phyloP scores from a whole-genome alignment of 306 rosid species.

The Begonia loranthoides region DNA sequence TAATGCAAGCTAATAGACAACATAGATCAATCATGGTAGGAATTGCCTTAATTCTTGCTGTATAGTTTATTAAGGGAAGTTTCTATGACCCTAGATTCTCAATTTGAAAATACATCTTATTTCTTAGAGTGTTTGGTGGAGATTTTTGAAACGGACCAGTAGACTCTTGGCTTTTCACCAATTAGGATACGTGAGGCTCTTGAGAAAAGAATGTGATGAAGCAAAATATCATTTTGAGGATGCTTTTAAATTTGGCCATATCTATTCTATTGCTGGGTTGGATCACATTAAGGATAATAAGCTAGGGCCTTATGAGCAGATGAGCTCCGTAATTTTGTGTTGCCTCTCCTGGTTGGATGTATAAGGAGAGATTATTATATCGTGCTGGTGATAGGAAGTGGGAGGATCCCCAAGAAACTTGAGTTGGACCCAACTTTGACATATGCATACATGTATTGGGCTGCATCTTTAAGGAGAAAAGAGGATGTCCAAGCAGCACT shows the following conservation, averaged over 20 bases:
- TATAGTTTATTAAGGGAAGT: conserved; percentile 78
- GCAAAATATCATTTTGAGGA: conserved; percentile 51
- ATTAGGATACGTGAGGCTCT: conserved; percentile 57
- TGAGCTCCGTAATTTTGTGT: conserved; percentile 49
- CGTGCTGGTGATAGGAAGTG: conserved; percentile 48
- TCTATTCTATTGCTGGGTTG: conserved; percentile 61
- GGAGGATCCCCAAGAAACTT: conserved; percentile 77
- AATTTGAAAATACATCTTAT: conserved; percentile 52
- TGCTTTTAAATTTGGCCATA: conserved; percentile 66
- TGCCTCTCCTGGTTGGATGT: conserved; percentile 72
- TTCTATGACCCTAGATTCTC: conserved; percentile 48
- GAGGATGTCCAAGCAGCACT: conserved; percentile 56
- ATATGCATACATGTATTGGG: conserved; percentile 79
- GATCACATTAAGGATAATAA: too few relatives aligned
- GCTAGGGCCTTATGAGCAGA: conserved; percentile 47
- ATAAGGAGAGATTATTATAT: conserved; percentile 76
- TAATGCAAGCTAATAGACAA: conserved; percentile 42
- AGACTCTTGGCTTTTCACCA: conserved; percentile 56
- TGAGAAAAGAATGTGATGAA: conserved; percentile 64
- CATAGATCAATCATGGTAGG: conserved; percentile 62
- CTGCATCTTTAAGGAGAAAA: conserved; percentile 56
- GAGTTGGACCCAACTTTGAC: conserved; percentile 75
- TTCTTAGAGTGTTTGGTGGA: conserved; percentile 55
- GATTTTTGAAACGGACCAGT: conserved; percentile 52
- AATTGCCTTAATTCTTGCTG: conserved; percentile 51